Percentiles rank a stretch among this genome's conserved stretches.
Evolutionary conservation across 2,329 filamentous ascomycete species (phyloP).

Genomic region (Botrytis squamosa): DNA sequence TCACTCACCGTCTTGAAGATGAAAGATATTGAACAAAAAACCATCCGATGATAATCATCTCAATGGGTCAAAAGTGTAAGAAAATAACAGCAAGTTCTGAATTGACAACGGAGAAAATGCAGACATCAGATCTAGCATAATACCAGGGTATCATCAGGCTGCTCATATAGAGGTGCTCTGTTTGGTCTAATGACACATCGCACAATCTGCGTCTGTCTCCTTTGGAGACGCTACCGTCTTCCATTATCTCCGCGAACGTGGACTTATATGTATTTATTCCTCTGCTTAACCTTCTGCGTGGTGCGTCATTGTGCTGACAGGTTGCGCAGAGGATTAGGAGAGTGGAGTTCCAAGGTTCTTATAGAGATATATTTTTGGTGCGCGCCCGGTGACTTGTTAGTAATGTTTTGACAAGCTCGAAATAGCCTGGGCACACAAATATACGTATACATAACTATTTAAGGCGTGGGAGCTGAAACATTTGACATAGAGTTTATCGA

Average conservation of each 20-base stretch:
- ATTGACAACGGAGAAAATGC: rapidly evolving
- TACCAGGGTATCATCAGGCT: rapidly evolving
- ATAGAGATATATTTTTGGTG: too few relatives aligned
- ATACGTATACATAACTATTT: not conserved
- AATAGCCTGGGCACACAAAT: not conserved
- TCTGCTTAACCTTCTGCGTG: too few relatives aligned
- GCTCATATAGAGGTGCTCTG: rapidly evolving
- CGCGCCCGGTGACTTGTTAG: too few relatives aligned
- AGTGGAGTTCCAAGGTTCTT: not conserved
- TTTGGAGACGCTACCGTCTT: not conserved
- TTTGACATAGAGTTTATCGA: rapidly evolving
- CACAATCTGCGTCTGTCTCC: not conserved
- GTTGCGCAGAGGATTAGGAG: not conserved
- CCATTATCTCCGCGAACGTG: too few relatives aligned
- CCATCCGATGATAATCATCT: not conserved
- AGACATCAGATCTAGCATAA: not conserved
- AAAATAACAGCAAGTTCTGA: not conserved
- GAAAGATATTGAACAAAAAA: not conserved
- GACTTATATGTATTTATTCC: too few relatives aligned
- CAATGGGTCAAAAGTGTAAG: rapidly evolving
- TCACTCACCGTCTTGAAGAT: not conserved
- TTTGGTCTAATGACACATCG: not conserved
- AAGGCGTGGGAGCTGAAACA: not conserved
- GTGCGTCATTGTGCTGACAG: too few relatives aligned
- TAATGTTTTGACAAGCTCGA: not conserved